Evolutionary conservation across 2,329 filamentous ascomycete species (phyloP), one percentile per base, ranked within the genome.

Genomic region (Immersiporthe knoxdaviesiana): DNA sequence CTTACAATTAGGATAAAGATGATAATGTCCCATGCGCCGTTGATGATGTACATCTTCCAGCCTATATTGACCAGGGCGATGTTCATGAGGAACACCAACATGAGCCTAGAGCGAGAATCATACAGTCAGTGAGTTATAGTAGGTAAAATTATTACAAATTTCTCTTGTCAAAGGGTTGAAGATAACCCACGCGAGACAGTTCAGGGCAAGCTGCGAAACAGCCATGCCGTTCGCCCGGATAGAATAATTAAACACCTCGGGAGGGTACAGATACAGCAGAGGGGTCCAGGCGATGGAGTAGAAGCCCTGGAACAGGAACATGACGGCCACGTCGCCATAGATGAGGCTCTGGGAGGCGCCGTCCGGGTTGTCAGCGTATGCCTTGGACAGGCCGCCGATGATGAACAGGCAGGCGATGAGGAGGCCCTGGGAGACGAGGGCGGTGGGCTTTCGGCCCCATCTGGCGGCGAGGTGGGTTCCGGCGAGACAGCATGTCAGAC

Each of bases 241-340:
- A 0, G 81, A 80, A 71, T 84, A 85, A 72, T 83, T 81, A 74
- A 85, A 78, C 10, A 85, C 78, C 73, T 85, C 84, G 0, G 84
- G 79, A 0, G 84, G 82, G 69, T 86, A 86, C 1, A 85, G 75
- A 64, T 79, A 81, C 0, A 82, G 76, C 35, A 87, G 72, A 2
- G 84, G 84, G 8, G 83, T 86, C 82, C 81, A 84, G 0, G 79
- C 83, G n/a, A 86, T 76, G 0, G 79, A 81, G 72, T 86, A 87
- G 66, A 81, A 82, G 0, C 82, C 84, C 67, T 84, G 82, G 73
- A 86, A 87, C 2, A 86, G 75, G 73, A 86, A 86, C 73, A 86
- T 84, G 16, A 81, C 76, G 0, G 82, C 82, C 0, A 85, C 81
- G 14, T 80, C 79, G 7, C 79, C 82, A 68, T 84, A 84, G 27